Evolutionary conservation across 2,329 filamentous ascomycete species (phyloP), one percentile per base, ranked within the genome.

Genomic region (Pestalotiopsis sp.): DNA sequence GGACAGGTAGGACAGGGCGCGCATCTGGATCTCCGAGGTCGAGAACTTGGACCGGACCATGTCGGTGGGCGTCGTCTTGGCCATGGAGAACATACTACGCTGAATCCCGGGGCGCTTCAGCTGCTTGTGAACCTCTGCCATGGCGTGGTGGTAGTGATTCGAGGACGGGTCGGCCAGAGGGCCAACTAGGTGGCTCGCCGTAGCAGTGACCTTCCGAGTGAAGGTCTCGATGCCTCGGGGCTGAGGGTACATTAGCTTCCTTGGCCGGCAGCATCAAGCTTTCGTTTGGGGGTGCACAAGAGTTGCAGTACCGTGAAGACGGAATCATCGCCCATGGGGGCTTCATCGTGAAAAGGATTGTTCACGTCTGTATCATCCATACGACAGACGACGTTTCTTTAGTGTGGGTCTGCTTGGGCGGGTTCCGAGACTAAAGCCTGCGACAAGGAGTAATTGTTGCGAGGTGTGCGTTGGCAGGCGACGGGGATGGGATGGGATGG

Each of bases 31-130:
- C 83, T 99, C 96, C 73, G 90, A 86, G 23, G 93, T 92, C 57
- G 94, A 98, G 75, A 99, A 90, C 78, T 92, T 95, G 70, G 94
- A 95, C 74, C 96, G 93, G 74, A 98, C 93, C 66, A 99, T 86
- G 78, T 99, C 95, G 73, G 94, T 94, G n/a, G 96, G 96, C 2
- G 93, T 94, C 12, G 95, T 95, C 81, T 92, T 92, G 66, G 95
- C 91, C 82, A 98, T 92, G 71, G 94, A 92, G 80, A 98, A 97
- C 78, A 99, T 91, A 79, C 91, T 94, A 76, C 94, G 91, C 82
- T 98, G 96, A 58, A 97, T 87, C 68, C 87, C 88, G 4, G 96
- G 96, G 66, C 93, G 90, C 74, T 93, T 90, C 75, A 98, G 87
- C 80, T 98, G 94, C 77, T 94, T 94, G 77, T 97, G 94, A 66